Conservation (phyloP, 768 basidiomycete species). For the Lanmaoa pseudosensibilis region DNA sequence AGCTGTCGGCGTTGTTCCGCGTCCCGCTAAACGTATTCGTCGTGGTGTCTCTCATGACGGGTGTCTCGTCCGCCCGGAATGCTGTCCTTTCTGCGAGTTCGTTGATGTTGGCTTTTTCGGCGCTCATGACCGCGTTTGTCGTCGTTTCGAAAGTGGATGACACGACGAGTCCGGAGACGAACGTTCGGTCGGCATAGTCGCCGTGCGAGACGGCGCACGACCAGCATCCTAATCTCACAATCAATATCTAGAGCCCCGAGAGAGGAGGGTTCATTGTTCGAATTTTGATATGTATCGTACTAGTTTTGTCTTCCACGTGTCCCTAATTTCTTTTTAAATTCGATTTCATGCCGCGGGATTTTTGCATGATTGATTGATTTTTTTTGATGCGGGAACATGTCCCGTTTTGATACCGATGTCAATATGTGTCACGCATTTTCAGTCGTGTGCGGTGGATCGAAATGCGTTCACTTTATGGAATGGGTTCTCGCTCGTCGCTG, state of each 20-base stretch:
- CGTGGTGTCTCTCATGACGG: constrained; percentile 64
- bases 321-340: not conserved
- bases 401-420: too few relatives aligned
- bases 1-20: constrained; percentile 71
- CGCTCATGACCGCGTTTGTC: constrained; percentile 54
- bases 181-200: constrained; percentile 19
- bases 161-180: constrained; percentile 13
- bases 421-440: too few relatives aligned
- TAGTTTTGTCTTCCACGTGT: not conserved
- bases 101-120: constrained; percentile 55
- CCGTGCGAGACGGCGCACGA: not conserved
- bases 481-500: too few relatives aligned
- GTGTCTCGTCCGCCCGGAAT: constrained; percentile 62
- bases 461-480: too few relatives aligned
- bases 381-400: not conserved
- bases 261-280: not conserved
- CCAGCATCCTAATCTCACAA: not conserved
- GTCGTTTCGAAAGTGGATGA: constrained; percentile 41
- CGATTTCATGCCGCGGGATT: not conserved
- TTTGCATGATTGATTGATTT: not conserved
- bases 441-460: too few relatives aligned
- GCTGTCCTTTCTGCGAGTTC: constrained; percentile 61
- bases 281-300: constrained; percentile 1
- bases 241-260: not conserved
- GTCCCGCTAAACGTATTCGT: constrained; percentile 77